A percentile compares a stretch with the other conserved stretches of the same genome.
These are phyloP conservation scores for Verticillium nubilum DNA, from an alignment of 2,329 filamentous ascomycete genomes.

Conservation along the genomic window DNA sequence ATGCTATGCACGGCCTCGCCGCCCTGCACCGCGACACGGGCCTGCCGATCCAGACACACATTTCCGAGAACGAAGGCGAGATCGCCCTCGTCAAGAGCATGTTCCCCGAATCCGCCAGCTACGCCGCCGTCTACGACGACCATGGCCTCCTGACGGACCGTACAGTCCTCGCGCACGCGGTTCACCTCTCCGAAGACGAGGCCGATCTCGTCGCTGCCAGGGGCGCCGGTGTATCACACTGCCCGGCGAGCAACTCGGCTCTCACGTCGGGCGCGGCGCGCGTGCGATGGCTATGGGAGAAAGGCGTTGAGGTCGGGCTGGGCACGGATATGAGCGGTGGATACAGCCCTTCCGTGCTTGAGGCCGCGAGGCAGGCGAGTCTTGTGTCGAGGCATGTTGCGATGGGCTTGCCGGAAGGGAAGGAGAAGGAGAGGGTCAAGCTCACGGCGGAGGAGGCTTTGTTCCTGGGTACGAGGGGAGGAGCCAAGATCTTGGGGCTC, in stretches of 20 bases:
- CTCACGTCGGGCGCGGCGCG: slow-evolving; percentile 74
- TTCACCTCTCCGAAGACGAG: slow-evolving; percentile 69
- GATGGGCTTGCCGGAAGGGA: slow-evolving; percentile 36
- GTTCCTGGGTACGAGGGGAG: slow-evolving; percentile 82
- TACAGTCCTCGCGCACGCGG: slow-evolving; percentile 80
- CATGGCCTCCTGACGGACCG: slow-evolving; percentile 62
- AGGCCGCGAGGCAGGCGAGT: slow-evolving; percentile 75
- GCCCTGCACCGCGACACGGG: slow-evolving; percentile 54
- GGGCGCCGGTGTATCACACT: slow-evolving; percentile 70
- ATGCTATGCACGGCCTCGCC: slow-evolving; percentile 60
- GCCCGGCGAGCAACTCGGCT: slow-evolving; percentile 79
- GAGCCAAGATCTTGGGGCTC: slow-evolving; percentile 75
- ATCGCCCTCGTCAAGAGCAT: slow-evolving; percentile 62
- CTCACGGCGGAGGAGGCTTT: slow-evolving; percentile 81
- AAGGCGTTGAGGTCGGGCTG: slow-evolving; percentile 73
- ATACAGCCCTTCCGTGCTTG: slow-evolving; percentile 74
- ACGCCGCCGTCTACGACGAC: slow-evolving; percentile 75
- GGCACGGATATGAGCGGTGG: slow-evolving; percentile 91
- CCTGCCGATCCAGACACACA: slow-evolving; percentile 80
- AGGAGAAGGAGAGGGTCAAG: slow-evolving; percentile 48
- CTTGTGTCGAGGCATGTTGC: slow-evolving; percentile 71
- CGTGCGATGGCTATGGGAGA: slow-evolving; percentile 68
- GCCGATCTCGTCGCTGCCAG: slow-evolving; percentile 55
- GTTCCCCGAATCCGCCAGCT: slow-evolving; percentile 60
- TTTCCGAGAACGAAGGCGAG: slow-evolving; percentile 77